A percentile compares a stretch with the other conserved stretches of the same genome.
These are phyloP conservation scores for Pyricularia sp. DNA, from an alignment of 2,329 filamentous ascomycete genomes.

Conservation along the genomic window DNA sequence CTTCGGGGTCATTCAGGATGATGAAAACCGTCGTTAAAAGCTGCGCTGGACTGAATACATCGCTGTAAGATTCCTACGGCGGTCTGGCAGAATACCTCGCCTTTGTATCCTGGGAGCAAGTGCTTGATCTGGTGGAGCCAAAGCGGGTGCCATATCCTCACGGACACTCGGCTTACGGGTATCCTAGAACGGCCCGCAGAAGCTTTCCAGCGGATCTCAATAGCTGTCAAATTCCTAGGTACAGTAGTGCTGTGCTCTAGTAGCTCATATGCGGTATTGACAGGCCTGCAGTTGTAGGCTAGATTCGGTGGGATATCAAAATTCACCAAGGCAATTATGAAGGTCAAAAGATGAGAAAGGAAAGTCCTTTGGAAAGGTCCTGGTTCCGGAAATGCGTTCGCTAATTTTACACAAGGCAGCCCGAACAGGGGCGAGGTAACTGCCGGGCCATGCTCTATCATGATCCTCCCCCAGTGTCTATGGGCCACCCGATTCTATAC, in stretches of 20 bases:
- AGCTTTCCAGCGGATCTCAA: background rate
- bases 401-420: slow-evolving; percentile 5
- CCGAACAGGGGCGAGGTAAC: slow-evolving; percentile 4
- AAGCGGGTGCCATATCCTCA: background rate
- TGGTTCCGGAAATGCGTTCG: slow-evolving; percentile 5
- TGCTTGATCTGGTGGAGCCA: background rate
- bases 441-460: slow-evolving; percentile 3
- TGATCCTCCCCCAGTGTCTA: slow-evolving; percentile 5
- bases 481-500: slow-evolving; percentile 4
- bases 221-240: background rate
- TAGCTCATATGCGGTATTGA: background rate
- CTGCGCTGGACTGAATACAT: background rate
- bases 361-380: slow-evolving; percentile 3
- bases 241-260: background rate
- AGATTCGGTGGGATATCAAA: background rate
- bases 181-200: background rate
- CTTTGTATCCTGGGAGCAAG: background rate
- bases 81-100: background rate
- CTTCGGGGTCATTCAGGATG: background rate
- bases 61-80: background rate
- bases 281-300: background rate
- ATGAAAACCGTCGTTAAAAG: background rate
- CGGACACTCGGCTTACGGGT: background rate
- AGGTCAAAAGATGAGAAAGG: background rate
- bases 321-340: background rate